phyloP scores from a whole-genome alignment of 2,329 filamentous ascomycete genomes.

The Diplodia seriata region DNA sequence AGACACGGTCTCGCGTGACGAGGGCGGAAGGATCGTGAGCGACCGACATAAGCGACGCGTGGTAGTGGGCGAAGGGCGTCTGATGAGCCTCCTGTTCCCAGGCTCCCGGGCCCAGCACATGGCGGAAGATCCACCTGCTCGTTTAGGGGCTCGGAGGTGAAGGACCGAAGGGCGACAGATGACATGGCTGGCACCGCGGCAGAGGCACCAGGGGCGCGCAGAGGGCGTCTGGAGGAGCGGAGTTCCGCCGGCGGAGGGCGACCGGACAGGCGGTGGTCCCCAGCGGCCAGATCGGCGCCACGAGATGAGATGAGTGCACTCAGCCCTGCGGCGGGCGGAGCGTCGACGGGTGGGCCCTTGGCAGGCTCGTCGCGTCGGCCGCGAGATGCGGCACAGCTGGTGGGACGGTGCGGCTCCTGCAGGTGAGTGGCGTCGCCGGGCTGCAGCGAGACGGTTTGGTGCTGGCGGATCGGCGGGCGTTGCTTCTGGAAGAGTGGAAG shows the following conservation, averaged over 20 bases:
- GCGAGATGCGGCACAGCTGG: slow-evolving; percentile 30
- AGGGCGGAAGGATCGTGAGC: slow-evolving; percentile 14
- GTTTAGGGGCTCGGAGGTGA: slow-evolving; percentile 18
- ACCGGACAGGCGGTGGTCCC: slow-evolving; percentile 3
- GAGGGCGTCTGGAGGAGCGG: slow-evolving; percentile 20
- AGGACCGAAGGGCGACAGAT: slow-evolving; percentile 7
- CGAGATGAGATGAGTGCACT: slow-evolving; percentile 19
- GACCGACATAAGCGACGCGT: slow-evolving; percentile 28
- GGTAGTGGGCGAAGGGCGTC: slow-evolving; percentile 15
- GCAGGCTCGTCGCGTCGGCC: background rate
- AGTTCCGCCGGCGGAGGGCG: slow-evolving; percentile 13
- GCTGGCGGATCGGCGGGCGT: slow-evolving; percentile 24
- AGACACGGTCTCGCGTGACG: slow-evolving; percentile 13
- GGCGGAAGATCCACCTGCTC: slow-evolving; percentile 15
- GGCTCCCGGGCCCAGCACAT: slow-evolving; percentile 19
- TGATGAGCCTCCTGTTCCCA: slow-evolving; percentile 24
- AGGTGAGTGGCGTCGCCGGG: slow-evolving; percentile 24
- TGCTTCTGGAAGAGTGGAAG: slow-evolving; percentile 29
- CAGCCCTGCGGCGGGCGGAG: slow-evolving; percentile 28
- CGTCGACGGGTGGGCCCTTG: slow-evolving; percentile 22
- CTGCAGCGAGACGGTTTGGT: slow-evolving; percentile 26
- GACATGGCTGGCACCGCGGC: background rate
- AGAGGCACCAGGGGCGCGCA: slow-evolving; percentile 11
- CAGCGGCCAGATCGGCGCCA: slow-evolving; percentile 12
- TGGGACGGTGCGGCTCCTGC: slow-evolving; percentile 29